A percentile compares a stretch with the other conserved stretches of the same genome.
phyloP scores from a whole-genome alignment of 805 yeast genomes.

The Schizosaccharomyces osmophilus region DNA sequence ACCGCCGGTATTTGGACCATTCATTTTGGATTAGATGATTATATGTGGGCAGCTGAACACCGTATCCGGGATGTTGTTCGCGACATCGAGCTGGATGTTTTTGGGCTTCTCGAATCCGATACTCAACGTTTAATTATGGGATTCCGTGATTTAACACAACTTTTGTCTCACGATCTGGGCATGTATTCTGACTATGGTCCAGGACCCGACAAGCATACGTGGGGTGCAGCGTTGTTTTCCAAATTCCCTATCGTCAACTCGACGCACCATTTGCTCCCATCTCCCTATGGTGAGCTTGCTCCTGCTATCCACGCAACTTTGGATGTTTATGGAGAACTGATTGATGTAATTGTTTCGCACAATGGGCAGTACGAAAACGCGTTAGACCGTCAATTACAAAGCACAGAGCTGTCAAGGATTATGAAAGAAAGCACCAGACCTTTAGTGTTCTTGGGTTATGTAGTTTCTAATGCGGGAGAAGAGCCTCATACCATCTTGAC shows the following conservation, averaged over 20 bases:
- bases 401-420: conserved; percentile 44
- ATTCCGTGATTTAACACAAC: conserved; percentile 78
- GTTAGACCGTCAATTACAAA: conserved; percentile 76
- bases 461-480: conserved; percentile 35
- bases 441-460: conserved; percentile 62
- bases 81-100: conserved; percentile 74
- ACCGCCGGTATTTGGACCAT: conserved; percentile 97
- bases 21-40: conserved; percentile 90
- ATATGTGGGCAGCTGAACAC: conserved; percentile 89
- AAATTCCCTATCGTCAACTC: conserved; percentile 84
- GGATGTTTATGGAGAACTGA: conserved; percentile 63
- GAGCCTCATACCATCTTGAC: conserved; percentile 72
- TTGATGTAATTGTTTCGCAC: conserved; percentile 92
- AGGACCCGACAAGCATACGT: conserved; percentile 90
- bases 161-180: conserved; percentile 71
- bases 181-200: conserved; percentile 96
- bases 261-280: conserved; percentile 74
- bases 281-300: conserved; percentile 94
- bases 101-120: conserved; percentile 69
- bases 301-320: conserved; percentile 95
- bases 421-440: conserved; percentile 56
- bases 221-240: conserved; percentile 87
- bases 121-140: conserved; percentile 89
- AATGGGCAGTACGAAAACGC: conserved; percentile 95
- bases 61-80: conserved; percentile 63